Evolutionary conservation across 2,329 filamentous ascomycete genomes (phyloP), one percentile per base, ranked within the genome.

Genomic region (Stagonosporopsis tanaceti): DNA sequence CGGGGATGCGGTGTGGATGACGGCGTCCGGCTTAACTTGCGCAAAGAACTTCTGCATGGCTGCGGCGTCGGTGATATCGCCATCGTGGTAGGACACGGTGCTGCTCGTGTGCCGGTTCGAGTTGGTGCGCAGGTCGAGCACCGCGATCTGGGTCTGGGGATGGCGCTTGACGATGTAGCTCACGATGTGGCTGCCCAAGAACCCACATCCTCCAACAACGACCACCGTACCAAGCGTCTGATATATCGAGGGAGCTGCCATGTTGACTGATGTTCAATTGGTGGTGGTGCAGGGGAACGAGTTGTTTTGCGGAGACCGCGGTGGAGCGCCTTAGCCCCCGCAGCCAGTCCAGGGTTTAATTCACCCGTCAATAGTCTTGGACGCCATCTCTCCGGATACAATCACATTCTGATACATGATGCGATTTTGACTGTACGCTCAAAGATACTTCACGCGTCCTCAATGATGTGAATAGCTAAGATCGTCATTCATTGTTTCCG

Each of bases 1-100:
- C 11, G 81, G 81, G 60, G 75, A 80, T 48, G 81, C 82, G 14
- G 82, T 83, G 70, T 83, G 81, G 58, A 84, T 80, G 47, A 84
- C 76, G 15, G 79, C 77, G 47, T 79, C 77, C 14, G 80, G 79
- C 60, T 76, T 77, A 55, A 81, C 63, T 60, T 78, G 71, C 15
- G 64, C 57, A 57, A 84, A 79, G 22, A 84, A 65, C 28, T 67
- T 51, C 54, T 75, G 68, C 66, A 82, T 76, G 25, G 74, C 70
- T 3, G 75, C 74, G 25, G 71, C 66, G 55, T 81, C 76, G 53
- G 81, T 83, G 61, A 84, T 79, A 63, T 84, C 81, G 65, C 76
- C 80, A 57, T 80, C 77, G 62, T 82, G 75, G 70, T 84, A 84
- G 22, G 77, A 75, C 41, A 82, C 80, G 30, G 72, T 78, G 48